Evolutionary conservation across 2,329 filamentous ascomycete genomes (phyloP), one percentile per base, ranked within the genome.

Genomic region (Alternaria postmessia): DNA sequence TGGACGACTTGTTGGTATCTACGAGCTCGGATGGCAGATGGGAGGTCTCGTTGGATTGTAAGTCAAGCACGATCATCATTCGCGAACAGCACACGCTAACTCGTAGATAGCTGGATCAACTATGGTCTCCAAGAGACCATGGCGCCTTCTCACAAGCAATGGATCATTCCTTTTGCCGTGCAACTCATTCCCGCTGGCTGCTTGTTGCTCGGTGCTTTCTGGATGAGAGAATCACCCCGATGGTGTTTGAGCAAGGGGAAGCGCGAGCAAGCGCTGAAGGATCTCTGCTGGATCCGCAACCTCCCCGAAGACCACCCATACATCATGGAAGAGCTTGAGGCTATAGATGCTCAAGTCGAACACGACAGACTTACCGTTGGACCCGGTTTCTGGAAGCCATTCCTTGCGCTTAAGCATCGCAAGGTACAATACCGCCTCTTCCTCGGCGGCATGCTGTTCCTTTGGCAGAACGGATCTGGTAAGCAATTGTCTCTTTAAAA

Each of bases 391-490:
- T 92, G 88, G 87, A 89, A 89, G 52, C 75, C 73, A 16, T 76
- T 71, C 53, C 63, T 54, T 30, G 72, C 68, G 39, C 65, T 74
- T 30, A 67, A 71, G 55, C 64, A 75, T 64, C 81, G 79, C 61
- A 84, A 84, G 71, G 85, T 91, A 14, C 86, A 87, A 67, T 92
- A 88, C 83, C 87, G 91, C 42, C 88, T 94, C 79, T 86, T 92
- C 75, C 83, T 94, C 7, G 91, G 91, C 41, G 85, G 86, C 59
- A 86, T 91, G 70, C 84, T 94, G n/a, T 94, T 94, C 81, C 81
- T 94, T 53, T 92, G 89, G 84, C 91, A 94, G 78, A 94, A 94
- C 68, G 89, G 46, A 48, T 48, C 46, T 16, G 44, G 44, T 42
- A 20, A 41, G 39, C 39, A 41, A 36, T 6, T 20, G 18, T 22